Evolutionary conservation across 2,329 filamentous ascomycete genomes (phyloP).

Genomic region (Gnomoniopsis sp.): DNA sequence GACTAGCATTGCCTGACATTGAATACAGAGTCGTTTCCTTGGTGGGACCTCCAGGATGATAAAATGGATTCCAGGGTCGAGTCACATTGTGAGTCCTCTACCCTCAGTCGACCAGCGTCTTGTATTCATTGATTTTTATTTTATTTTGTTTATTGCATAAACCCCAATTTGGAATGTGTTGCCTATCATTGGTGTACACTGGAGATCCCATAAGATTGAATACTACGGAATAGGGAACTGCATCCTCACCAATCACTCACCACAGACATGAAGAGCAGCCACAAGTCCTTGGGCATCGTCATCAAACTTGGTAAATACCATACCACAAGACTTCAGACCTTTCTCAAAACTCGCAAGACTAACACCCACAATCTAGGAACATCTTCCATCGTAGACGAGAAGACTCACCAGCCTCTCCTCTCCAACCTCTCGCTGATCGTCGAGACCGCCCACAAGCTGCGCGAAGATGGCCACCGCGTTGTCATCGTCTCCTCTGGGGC

Average conservation of each 20-base stretch:
- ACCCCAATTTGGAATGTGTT: background rate
- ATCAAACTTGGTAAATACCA: conserved; percentile 74
- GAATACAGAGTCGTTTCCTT: background rate
- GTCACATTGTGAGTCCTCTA: conserved; percentile 14
- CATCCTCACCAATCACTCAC: conserved; percentile 16
- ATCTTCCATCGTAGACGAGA: conserved; percentile 97
- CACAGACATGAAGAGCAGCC: conserved; percentile 59
- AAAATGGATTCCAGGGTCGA: conserved; percentile 15
- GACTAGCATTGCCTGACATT: background rate
- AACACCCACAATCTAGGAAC: conserved; percentile 60
- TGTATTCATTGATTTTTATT: conserved; percentile 7
- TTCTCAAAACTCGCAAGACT: background rate
- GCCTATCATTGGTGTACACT: background rate
- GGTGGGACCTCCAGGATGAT: conserved; percentile 3
- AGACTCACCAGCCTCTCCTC: conserved; percentile 87
- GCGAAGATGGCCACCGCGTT: conserved; percentile 88
- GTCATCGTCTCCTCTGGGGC: conserved; percentile 96
- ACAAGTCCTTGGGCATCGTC: conserved; percentile 69
- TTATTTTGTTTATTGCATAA: background rate
- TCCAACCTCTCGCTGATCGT: conserved; percentile 90
- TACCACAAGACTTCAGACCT: background rate
- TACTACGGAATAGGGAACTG: background rate
- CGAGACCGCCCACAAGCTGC: conserved; percentile 83
- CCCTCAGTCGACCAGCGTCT: background rate
- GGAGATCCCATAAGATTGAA: background rate